These are phyloP conservation scores for Penicillium hordei DNA, from an alignment of 2,329 filamentous ascomycete genomes.

Conservation along the genomic window DNA sequence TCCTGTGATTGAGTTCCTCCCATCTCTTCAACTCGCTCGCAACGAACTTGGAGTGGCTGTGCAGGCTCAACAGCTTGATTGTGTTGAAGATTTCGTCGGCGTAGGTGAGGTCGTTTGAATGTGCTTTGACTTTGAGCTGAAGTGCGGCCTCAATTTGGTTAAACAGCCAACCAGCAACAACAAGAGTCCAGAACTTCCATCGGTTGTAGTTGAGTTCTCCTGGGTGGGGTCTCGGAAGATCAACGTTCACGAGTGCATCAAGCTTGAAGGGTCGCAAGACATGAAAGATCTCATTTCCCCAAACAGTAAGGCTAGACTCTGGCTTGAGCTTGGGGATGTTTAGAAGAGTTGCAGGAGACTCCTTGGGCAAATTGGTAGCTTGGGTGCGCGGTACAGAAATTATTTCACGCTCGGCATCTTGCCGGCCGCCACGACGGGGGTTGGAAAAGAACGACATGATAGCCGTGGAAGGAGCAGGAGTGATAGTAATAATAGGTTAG, in stretches of 20 bases:
- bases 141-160: background rate
- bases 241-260: background rate
- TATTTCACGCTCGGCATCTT: too few relatives aligned
- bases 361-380: background rate
- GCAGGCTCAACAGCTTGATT: background rate
- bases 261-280: conserved; percentile 1
- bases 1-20: background rate
- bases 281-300: background rate
- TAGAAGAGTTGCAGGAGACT: background rate
- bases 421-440: background rate
- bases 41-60: background rate
- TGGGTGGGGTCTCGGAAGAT: background rate
- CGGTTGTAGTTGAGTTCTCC: background rate
- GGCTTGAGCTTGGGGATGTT: background rate
- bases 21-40: background rate
- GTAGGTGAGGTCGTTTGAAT: background rate
- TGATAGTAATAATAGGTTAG: too few relatives aligned
- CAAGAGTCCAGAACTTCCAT: conserved; percentile 5
- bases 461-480: too few relatives aligned
- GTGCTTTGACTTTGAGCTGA: background rate
- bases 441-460: background rate
- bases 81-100: background rate
- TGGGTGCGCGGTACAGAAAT: background rate
- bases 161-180: background rate
- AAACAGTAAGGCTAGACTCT: background rate